Evolutionary conservation across 2,329 filamentous ascomycete genomes (phyloP).

Genomic region (Chrysosporium queenslandicum): DNA sequence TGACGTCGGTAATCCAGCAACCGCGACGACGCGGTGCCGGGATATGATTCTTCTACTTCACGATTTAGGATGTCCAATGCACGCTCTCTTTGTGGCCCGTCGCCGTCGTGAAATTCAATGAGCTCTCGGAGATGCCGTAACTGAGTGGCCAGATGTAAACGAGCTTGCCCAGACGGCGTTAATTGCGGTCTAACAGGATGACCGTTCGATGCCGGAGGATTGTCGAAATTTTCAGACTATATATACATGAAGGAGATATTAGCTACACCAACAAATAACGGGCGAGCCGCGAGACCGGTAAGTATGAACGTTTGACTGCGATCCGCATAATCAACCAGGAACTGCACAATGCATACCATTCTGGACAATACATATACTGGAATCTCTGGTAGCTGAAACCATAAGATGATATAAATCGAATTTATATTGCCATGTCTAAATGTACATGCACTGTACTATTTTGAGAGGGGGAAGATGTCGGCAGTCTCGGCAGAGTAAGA

Average conservation of each 20-base stretch:
- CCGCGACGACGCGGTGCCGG: conserved; percentile 6
- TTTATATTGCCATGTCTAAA: no score
- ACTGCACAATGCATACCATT: neutral
- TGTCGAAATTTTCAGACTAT: conserved; percentile 2
- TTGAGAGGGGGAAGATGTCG: no score
- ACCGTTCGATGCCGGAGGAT: neutral
- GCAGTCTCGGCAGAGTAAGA: no score
- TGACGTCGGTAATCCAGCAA: neutral
- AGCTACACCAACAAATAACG: neutral
- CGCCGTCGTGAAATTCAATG: neutral
- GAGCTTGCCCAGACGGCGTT: neutral
- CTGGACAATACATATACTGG: no score
- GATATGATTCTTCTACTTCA: conserved; percentile 29
- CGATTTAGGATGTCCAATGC: conserved; percentile 33
- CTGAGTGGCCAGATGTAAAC: conserved; percentile 1
- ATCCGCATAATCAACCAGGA: neutral
- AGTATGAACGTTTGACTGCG: neutral
- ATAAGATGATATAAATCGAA: no score
- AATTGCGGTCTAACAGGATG: neutral
- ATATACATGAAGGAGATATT: neutral
- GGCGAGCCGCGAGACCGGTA: no score
- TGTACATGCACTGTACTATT: no score
- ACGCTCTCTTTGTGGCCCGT: neutral
- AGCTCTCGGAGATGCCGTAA: conserved; percentile 9
- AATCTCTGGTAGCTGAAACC: no score